These are phyloP conservation scores for Cryomyces antarcticus DNA, from an alignment of 495 filamentous ascomycete species.

Conservation along the genomic window DNA sequence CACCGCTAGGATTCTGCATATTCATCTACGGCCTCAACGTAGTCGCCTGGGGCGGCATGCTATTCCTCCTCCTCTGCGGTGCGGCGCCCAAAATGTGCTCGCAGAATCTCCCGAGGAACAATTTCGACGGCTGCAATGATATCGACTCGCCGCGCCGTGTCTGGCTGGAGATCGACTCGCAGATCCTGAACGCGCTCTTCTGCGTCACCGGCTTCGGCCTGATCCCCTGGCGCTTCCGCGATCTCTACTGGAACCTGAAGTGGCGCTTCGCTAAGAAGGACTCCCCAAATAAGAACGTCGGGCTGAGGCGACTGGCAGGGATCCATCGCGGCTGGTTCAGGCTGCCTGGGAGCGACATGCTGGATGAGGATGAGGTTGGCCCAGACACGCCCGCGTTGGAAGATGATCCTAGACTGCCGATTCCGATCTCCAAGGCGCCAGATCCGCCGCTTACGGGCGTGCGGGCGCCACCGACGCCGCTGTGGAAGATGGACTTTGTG, in stretches of 20 bases:
- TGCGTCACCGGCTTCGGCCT: constrained; percentile 74
- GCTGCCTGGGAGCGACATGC: constrained; percentile 29
- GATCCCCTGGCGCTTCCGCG: constrained; percentile 68
- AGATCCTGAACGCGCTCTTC: constrained; percentile 73
- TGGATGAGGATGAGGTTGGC: constrained; percentile 9
- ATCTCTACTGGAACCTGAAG: constrained; percentile 45
- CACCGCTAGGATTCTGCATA: constrained; percentile 51
- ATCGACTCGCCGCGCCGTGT: constrained; percentile 50
- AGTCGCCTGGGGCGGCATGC: constrained; percentile 78
- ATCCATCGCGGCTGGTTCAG: constrained; percentile 56
- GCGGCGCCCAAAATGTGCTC: constrained; percentile 64
- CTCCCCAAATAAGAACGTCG: constrained; percentile 23
- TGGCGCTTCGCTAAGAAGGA: constrained; percentile 31
- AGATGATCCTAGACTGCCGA: constrained; percentile 28
- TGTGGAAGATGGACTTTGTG: constrained; percentile 66
- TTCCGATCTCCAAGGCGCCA: constrained; percentile 32
- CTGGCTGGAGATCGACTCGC: constrained; percentile 73
- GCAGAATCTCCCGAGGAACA: constrained; percentile 16
- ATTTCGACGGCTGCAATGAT: constrained; percentile 32
- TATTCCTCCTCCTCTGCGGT: constrained; percentile 63
- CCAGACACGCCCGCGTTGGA: constrained; percentile 9
- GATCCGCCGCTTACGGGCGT: constrained; percentile 38
- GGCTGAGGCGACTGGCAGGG: constrained; percentile 37
- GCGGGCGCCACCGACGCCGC: constrained; percentile 38
- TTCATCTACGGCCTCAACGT: constrained; percentile 63